A percentile compares a stretch with the other conserved stretches of the same genome.
Evolutionary conservation across 495 filamentous ascomycete genomes (phyloP).

Genomic region (Thermothielavioides terrestris): DNA sequence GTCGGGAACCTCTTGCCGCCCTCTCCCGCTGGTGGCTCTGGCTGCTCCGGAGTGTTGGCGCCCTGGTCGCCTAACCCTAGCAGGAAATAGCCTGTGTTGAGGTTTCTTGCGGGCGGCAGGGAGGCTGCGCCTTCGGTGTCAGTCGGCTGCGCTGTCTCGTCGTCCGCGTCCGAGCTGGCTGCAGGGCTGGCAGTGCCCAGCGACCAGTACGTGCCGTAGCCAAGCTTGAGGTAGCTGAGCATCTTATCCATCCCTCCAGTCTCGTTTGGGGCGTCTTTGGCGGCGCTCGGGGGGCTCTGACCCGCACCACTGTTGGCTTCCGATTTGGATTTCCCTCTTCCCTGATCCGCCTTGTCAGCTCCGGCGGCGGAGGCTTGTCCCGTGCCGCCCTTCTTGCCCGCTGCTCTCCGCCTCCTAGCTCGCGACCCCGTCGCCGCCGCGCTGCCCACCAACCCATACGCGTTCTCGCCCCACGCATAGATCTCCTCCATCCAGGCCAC

Average conservation of each 20-base stretch:
- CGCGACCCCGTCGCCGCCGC: slow-evolving; percentile 30
- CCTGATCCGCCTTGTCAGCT: background rate
- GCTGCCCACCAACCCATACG: slow-evolving; percentile 75
- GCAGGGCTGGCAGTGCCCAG: slow-evolving; percentile 21
- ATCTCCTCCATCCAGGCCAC: slow-evolving; percentile 79
- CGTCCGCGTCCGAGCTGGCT: background rate
- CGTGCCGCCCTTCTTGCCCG: background rate
- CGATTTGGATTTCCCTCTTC: background rate
- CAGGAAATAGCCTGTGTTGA: slow-evolving; percentile 50
- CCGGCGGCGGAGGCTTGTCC: too few relatives aligned
- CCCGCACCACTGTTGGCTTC: background rate
- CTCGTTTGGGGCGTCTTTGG: background rate
- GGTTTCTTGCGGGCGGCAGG: slow-evolving; percentile 1
- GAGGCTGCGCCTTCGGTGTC: background rate
- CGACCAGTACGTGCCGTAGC: slow-evolving; percentile 49
- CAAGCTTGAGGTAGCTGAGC: slow-evolving; percentile 45
- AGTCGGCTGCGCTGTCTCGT: slow-evolving; percentile 4
- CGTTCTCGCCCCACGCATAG: slow-evolving; percentile 63
- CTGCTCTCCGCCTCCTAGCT: slow-evolving; percentile 1
- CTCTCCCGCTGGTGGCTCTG: slow-evolving; percentile 11
- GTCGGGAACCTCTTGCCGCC: slow-evolving; percentile 34
- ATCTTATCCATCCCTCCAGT: slow-evolving; percentile 31
- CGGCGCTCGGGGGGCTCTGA: background rate
- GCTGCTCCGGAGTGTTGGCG: slow-evolving; percentile 15
- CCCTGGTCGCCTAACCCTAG: slow-evolving; percentile 53